Percentiles rank a stretch among this genome's conserved stretches.
Evolutionary conservation across 306 rosid genomes (phyloP).

Genomic region (Fragaria vesca): DNA sequence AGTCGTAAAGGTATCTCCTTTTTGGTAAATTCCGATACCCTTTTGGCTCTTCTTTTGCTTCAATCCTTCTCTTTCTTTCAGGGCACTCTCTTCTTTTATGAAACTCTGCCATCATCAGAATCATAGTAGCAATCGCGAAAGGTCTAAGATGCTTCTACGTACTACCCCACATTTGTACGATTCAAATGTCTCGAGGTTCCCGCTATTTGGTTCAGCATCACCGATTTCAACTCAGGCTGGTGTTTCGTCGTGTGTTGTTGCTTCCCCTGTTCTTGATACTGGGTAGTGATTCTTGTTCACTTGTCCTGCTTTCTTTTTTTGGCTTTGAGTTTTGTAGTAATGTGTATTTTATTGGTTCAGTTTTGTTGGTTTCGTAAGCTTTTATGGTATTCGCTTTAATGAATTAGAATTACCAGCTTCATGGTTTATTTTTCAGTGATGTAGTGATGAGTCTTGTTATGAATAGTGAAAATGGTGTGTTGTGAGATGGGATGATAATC

Average conservation of each 20-base stretch:
- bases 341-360: neutral
- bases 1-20: constrained; percentile 3
- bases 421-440: neutral
- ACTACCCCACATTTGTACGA: constrained; percentile 46
- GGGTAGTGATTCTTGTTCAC: constrained; percentile 35
- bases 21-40: neutral
- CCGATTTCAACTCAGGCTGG: constrained; percentile 11
- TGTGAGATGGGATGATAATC: neutral
- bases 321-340: neutral
- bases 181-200: constrained; percentile 34
- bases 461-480: neutral
- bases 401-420: neutral
- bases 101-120: neutral
- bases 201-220: constrained; percentile 42
- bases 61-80: neutral
- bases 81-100: neutral
- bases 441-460: neutral
- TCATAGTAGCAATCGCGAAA: neutral
- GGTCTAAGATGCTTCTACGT: constrained; percentile 53
- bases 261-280: constrained; percentile 27
- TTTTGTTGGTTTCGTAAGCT: neutral
- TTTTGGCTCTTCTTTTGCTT: neutral
- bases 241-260: constrained; percentile 29
- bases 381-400: neutral
- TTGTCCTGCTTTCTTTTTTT: neutral